These are phyloP conservation scores for Boeremia lycopersici DNA, from an alignment of 2,329 filamentous ascomycete genomes.

Conservation along the genomic window DNA sequence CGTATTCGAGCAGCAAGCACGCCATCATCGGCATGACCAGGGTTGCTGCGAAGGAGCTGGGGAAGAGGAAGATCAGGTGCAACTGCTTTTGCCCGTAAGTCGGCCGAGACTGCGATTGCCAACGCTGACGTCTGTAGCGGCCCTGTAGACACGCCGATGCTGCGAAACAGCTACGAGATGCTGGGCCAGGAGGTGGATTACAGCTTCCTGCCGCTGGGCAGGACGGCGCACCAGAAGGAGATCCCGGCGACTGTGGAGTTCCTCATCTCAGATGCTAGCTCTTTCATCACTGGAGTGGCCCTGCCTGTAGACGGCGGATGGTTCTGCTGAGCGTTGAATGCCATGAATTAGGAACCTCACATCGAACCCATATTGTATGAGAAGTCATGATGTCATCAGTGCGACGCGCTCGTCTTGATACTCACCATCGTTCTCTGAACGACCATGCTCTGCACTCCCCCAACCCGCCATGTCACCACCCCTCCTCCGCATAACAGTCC, in stretches of 20 bases:
- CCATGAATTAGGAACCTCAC: too few species aligned
- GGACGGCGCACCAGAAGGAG: slow-evolving; percentile 41
- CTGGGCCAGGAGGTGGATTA: slow-evolving; percentile 26
- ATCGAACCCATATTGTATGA: not conserved
- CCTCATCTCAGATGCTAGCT: slow-evolving; percentile 53
- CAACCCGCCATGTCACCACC: not conserved
- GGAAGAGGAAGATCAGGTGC: slow-evolving; percentile 41
- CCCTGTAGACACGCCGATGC: slow-evolving; percentile 46
- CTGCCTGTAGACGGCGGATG: slow-evolving; percentile 57
- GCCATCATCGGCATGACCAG: slow-evolving; percentile 50
- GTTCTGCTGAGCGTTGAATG: slow-evolving; percentile 28
- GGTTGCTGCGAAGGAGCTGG: slow-evolving; percentile 49
- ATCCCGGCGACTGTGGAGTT: slow-evolving; percentile 56
- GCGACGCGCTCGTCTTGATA: too few species aligned
- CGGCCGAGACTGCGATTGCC: not conserved
- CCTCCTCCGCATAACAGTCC: slow-evolving; percentile 29
- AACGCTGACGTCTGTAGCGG: slow-evolving; percentile 18
- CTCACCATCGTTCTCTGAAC: too few species aligned
- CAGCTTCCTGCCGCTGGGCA: slow-evolving; percentile 31
- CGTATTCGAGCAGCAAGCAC: slow-evolving; percentile 50
- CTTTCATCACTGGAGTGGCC: slow-evolving; percentile 55
- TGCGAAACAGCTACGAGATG: slow-evolving; percentile 27
- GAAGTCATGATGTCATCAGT: slow-evolving; percentile 10
- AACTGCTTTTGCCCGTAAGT: slow-evolving; percentile 47
- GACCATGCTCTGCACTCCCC: too few species aligned